Base-by-base conservation (phyloP, 2,329 filamentous ascomycete species). In the Chalara sp. region DNA sequence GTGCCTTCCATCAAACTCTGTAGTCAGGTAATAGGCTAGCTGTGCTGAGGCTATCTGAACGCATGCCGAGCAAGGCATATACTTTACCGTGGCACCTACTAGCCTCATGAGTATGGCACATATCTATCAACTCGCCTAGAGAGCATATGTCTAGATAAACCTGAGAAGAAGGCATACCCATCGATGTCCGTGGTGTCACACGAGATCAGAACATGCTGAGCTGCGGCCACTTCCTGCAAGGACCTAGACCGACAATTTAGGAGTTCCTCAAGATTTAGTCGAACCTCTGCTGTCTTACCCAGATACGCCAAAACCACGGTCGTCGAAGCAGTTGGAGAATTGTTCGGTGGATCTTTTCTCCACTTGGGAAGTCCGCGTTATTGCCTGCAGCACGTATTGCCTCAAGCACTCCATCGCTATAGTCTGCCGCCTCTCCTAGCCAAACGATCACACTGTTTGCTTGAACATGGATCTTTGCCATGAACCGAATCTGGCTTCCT, bases 61-160 rank as follows among this genome's bases (percentile, higher is more conserved):
- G 48, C 50, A 52, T 52, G 10, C 50, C 50, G n/a, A 52, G 46
- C 41, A 43, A 43, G 41, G 41, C 41, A 43, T 43, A 43, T 29
- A 43, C 41, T 2, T 51, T 50, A 11, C 50, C 43, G 32, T 48
- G 48, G 35, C 4, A 30, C 31, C 40, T 32, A 32, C 48, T 50
- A 53, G 51, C 51, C 30, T 53, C 44, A 32, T 41, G 51, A 30
- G 48, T 47, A 48, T 53, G 51, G 48, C 44, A 53, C 48, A 47
- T 53, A 44, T 53, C 48, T 44, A 53, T 39, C 32, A 53, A 43
- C 44, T 53, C 51, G 13, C 48, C 42, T 50, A 53, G 32, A 35
- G 42, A 52, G 39, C 11, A 13, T 6, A 6, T 6, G 10, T 43
- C 45, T 41, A 52, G 10, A 39, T 32, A 50, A 5, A 21, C 33